Evolutionary conservation across 176 grass and related monocot species (phyloP), one percentile per base, ranked within the genome.

Genomic region (Musa troglodytarum): DNA sequence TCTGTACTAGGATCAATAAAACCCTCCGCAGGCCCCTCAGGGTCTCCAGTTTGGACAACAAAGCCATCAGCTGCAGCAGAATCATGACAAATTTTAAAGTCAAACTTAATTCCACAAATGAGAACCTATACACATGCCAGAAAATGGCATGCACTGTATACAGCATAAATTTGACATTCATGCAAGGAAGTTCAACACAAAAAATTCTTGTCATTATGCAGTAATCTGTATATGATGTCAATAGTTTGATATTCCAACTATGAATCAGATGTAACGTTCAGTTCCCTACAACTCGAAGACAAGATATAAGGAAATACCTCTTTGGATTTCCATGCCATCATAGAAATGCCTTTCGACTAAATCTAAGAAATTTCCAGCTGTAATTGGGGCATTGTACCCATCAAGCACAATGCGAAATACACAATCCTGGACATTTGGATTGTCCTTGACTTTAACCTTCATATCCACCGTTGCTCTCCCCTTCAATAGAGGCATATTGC

Each of bases 1-100:
- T 84, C 91, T 19, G 91, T 92, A 75, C 90, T 84, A 28, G 95
- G 95, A 78, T 99, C 95, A 66, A 81, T 89, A 83, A 99, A 99
- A 15, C 95, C 95, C 73, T 99, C 95, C 64, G 95, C 86, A 61
- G 91, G 88, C 2, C 91, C 95, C 56, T 94, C 95, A 49, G 95
- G 91, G 76, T 99, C 95, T 55, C 95, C 95, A 52, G 88, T 99
- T 94, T 99, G 95, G 82, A 99, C 95, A 85, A 99, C 90, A 84
- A 99, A 99, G 26, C 91, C 95, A 65, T 99, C 95, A 87, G 90
- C 95, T 99, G 82, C 71, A 86, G 62, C 64, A 88, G 52, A 86
- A 79, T 54, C 24, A 65, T 2, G 20, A 82, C 23, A 80, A n/a
- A 54, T 15, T 74, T 70, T 58, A 76, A 53, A 57, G 49, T 22